Evolutionary conservation across 2,329 filamentous ascomycete genomes (phyloP), one percentile per base, ranked within the genome.

Genomic region (Chlorencoelia australis): DNA sequence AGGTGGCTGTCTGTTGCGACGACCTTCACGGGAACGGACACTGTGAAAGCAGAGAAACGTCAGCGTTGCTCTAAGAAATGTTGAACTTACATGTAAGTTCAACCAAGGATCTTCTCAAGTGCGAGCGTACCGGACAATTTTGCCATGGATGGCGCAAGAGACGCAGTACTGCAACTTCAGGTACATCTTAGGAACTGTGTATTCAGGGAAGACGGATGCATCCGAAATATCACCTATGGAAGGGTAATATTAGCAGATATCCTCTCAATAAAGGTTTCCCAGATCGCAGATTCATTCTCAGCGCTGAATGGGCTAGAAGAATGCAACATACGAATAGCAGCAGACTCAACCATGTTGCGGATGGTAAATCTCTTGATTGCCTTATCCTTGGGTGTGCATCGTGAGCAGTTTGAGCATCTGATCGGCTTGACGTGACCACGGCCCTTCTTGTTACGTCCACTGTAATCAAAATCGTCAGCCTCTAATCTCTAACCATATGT

Each of bases 181-280:
- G 85, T 98, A 98, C 93, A 98, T 98, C 85, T 98, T 98, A 72
- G 91, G 91, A 63, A 98, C 89, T 58, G 87, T 88, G 79, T 98
- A 98, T 75, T 98, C 91, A 62, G 83, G 69, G 73, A 96, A 98
- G 70, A 98, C 91, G 62, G 91, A 96, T 63, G 93, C 91, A 68
- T 98, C 91, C 55, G 88, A 95, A 74, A 98, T 98, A 86, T 98
- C 91, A 87, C 91, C 91, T 96, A 62, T 40, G 37, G 19, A 29
- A 16, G 33, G 34, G 9, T 14, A 11, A 18, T 33, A 30, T 47
- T 32, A 49, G 44, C 40, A n/a, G 13, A 20, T 4, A 7, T 15
- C n/a, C 33, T 26, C 21, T 18, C 27, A 13, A 8, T 5, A 31
- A 14, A 32, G 9, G 21, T 24, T n/a, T 30, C 3, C 9, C 8